Evolutionary conservation across 2,329 filamentous ascomycete species (phyloP).

Genomic region (Pyrenophora graminea): DNA sequence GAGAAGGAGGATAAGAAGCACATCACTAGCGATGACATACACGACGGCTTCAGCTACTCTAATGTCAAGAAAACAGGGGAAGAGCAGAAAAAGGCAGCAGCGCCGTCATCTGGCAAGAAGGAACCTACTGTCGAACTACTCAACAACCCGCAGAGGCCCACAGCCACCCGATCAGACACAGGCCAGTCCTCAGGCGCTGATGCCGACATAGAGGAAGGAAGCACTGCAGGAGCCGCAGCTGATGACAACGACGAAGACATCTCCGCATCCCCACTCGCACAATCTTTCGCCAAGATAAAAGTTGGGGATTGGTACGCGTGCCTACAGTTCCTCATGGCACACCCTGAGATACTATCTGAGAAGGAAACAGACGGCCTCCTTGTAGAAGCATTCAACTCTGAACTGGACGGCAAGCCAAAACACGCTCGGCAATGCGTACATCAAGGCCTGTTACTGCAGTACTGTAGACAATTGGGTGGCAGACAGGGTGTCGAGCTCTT

Average conservation of each 20-base stretch:
- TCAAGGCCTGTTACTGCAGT: conserved; percentile 89
- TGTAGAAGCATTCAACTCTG: conserved; percentile 87
- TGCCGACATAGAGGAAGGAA: conserved; percentile 63
- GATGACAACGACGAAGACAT: conserved; percentile 66
- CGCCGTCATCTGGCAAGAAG: conserved; percentile 29
- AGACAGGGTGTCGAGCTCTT: conserved; percentile 87
- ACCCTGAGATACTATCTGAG: conserved; percentile 80
- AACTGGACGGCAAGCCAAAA: conserved; percentile 76
- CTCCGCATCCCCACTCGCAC: conserved; percentile 76
- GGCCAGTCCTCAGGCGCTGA: conserved; percentile 62
- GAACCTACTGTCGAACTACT: conserved; percentile 66
- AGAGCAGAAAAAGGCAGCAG: conserved; percentile 22
- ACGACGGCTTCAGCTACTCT: conserved; percentile 89
- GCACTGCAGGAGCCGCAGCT: conserved; percentile 38
- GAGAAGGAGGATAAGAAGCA: conserved; percentile 85
- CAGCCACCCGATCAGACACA: conserved; percentile 46
- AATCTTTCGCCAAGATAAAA: conserved; percentile 79
- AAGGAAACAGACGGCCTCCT: conserved; percentile 88
- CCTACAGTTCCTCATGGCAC: conserved; percentile 74
- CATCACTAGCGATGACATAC: conserved; percentile 89
- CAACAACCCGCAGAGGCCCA: conserved; percentile 63
- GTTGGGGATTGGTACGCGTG: conserved; percentile 73
- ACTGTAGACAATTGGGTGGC: conserved; percentile 88
- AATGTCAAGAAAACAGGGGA: conserved; percentile 60
- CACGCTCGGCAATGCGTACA: conserved; percentile 86